Evolutionary conservation across 169 alveolate genomes (phyloP), one percentile per base, ranked within the genome.

Genomic region (Eimeria acervulina): DNA sequence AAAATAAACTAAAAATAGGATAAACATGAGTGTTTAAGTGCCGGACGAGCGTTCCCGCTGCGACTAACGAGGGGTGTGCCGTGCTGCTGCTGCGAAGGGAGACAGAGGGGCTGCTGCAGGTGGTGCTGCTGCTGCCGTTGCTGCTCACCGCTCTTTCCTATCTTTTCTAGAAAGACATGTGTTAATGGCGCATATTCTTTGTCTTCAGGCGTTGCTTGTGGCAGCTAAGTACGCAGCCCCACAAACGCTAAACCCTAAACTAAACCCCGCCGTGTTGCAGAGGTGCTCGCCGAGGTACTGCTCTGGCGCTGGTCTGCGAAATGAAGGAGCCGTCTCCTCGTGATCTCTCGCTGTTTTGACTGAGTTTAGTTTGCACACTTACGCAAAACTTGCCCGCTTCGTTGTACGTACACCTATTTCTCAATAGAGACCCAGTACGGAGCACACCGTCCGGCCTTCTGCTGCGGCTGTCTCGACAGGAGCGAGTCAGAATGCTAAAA

Each of bases 51-150:
- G 44, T 12, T 23, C 40, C 68, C 0, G 31, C 19, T 17, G 89
- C 38, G 23, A 26, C 66, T 7, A 26, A 36, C 0, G 89, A 42
- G 89, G 89, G 89, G 89, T 42, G 89, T 80, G 89, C 44, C 89
- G 66, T 80, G 66, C 89, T 80, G 68, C 89, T 80, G 89, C 89
- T 80, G 89, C 89, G 59, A 68, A 80, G 89, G 89, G 89, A 80
- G 89, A 80, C 89, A 80, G 61, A 42, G 89, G 89, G 89, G 84
- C 84, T 72, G 84, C 84, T 72, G 84, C 84, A 36, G 51, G 55
- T 72, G 83, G 33, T 72, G 84, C 84, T 72, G 84, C 84, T 31
- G 44, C 84, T 72, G 89, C 89, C 44, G 89, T 40, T 80, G 89
- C 89, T 80, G 55, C 63, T 80, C 66, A 42, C 68, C 55, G 38